Evolutionary conservation across 73 alveolate genomes (phyloP).

Genomic region (Diophrys sp.): DNA sequence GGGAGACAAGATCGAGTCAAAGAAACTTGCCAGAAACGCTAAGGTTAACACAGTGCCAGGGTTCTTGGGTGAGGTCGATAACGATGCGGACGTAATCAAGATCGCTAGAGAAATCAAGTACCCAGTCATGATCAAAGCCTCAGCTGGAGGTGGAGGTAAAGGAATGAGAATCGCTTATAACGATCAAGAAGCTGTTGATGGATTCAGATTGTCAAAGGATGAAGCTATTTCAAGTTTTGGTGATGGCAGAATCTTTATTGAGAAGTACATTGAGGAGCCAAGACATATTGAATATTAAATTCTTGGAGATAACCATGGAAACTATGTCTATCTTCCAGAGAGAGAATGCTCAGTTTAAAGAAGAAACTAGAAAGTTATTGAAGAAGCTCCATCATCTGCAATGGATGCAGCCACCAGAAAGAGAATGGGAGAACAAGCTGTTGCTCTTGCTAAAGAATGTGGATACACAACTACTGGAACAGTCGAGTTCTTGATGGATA

Average conservation of each 20-base stretch:
- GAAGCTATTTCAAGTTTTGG: constrained; percentile 82
- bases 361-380: constrained; percentile 71
- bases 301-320: constrained; percentile 56
- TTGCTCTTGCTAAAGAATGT: constrained; percentile 54
- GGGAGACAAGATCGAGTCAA: constrained; percentile 72
- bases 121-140: constrained; percentile 88
- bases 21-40: constrained; percentile 72
- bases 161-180: constrained; percentile 85
- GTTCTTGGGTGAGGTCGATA: constrained; percentile 40
- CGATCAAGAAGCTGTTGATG: constrained; percentile 62
- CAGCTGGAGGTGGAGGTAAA: constrained; percentile 92
- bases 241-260: constrained; percentile 84
- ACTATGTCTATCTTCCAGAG: constrained; percentile 62
- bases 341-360: constrained; percentile 73
- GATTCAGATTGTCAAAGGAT: constrained; percentile 69
- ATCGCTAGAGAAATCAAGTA: constrained; percentile 72
- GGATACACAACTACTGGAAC: constrained; percentile 75
- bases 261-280: constrained; percentile 87
- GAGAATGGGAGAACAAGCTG: constrained; percentile 68
- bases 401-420: constrained; percentile 52
- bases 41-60: constrained; percentile 68
- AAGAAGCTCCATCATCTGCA: constrained; percentile 62
- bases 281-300: constrained; percentile 80
- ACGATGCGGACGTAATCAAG: constrained; percentile 34
- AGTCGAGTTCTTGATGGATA: constrained; percentile 62